Percentiles rank a stretch among this genome's conserved stretches.
These are phyloP conservation scores for Didymella keratinophila DNA, from an alignment of 2,329 filamentous ascomycete species.

Conservation along the genomic window DNA sequence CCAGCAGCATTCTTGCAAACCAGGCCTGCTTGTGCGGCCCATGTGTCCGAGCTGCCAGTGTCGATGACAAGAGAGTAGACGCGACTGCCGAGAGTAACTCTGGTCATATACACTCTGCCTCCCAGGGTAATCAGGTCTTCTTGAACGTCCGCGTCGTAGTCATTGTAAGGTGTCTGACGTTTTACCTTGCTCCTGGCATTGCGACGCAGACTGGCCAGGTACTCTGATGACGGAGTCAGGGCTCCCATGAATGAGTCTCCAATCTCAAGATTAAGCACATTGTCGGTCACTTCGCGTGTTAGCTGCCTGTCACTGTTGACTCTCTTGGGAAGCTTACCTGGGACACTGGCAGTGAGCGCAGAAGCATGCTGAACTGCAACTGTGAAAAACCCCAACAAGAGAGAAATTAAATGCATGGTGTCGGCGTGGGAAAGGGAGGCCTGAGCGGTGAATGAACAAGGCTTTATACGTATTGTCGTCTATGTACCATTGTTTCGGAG, in stretches of 20 bases:
- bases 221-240: conserved; percentile 9
- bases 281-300: conserved; percentile 6
- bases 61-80: conserved; percentile 39
- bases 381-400: neutral
- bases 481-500: conserved; percentile 10
- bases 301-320: neutral
- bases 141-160: conserved; percentile 19
- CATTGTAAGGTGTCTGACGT: conserved; percentile 12
- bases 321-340: neutral
- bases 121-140: conserved; percentile 35
- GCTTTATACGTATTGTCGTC: conserved; percentile 2
- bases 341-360: conserved; percentile 6
- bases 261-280: conserved; percentile 15
- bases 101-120: conserved; percentile 43
- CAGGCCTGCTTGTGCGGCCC: conserved; percentile 30
- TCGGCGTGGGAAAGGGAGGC: no score
- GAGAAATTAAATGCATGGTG: conserved; percentile 9
- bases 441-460: neutral
- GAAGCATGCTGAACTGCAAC: neutral
- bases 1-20: conserved; percentile 22
- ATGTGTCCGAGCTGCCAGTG: conserved; percentile 40
- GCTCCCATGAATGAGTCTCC: conserved; percentile 1
- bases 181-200: conserved; percentile 12
- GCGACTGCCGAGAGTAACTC: conserved; percentile 28
- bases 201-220: conserved; percentile 14